Evolutionary conservation across 129 eudicot species (phyloP).

Genomic region (Artemisia annua): DNA sequence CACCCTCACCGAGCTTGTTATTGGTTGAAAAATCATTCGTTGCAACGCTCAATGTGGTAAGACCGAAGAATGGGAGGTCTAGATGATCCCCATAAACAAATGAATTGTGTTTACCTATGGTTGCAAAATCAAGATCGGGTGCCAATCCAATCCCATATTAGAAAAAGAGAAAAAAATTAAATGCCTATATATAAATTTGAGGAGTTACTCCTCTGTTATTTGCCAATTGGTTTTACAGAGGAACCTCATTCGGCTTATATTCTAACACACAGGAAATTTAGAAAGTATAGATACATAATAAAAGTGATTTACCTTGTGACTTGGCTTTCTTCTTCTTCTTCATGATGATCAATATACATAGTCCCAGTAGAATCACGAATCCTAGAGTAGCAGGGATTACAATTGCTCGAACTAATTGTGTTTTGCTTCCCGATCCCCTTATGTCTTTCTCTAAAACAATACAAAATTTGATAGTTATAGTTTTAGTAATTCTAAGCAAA

Average conservation of each 20-base stretch:
- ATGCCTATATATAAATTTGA: too few relatives aligned
- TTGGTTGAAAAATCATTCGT: constrained; percentile 18
- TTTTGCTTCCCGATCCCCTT: neutral
- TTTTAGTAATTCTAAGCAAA: neutral
- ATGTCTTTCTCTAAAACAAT: constrained; percentile 5
- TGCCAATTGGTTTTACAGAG: too few relatives aligned
- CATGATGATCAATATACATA: constrained; percentile 2
- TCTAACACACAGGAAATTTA: too few relatives aligned
- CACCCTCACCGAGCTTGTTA: constrained; percentile 34
- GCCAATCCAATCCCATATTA: too few relatives aligned
- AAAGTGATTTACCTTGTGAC: constrained; percentile 12
- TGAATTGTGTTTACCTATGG: neutral
- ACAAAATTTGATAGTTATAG: neutral
- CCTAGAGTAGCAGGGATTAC: neutral
- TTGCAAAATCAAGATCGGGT: too few relatives aligned
- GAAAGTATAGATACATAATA: neutral
- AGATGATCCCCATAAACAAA: neutral
- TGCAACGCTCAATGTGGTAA: constrained; percentile 19
- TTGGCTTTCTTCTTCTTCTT: constrained; percentile 8
- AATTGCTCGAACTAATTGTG: neutral
- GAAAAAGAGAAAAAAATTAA: too few relatives aligned
- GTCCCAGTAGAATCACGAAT: neutral
- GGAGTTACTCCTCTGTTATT: too few relatives aligned
- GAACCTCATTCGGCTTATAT: too few relatives aligned
- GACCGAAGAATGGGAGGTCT: constrained; percentile 25